phyloP scores from a whole-genome alignment of 2,329 filamentous ascomycete genomes.

The Shiraia bambusicola region DNA sequence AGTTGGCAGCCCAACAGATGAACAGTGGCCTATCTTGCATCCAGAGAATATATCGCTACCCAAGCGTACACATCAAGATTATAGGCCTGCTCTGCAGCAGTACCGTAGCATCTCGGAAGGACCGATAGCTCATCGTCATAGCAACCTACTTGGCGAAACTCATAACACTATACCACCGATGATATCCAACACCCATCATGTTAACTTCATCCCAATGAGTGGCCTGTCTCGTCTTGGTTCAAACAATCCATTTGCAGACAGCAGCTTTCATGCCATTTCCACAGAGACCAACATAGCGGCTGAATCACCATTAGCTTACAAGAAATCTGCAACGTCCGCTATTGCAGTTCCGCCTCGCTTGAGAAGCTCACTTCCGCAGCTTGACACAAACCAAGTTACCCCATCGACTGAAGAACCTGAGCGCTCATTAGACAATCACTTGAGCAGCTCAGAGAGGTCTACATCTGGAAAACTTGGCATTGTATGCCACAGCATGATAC shows the following conservation, averaged over 20 bases:
- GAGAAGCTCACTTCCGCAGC: constrained; percentile 13
- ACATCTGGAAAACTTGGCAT: too few relatives aligned
- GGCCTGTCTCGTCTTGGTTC: constrained; percentile 2
- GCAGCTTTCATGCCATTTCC: constrained; percentile 15
- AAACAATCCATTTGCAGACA: constrained; percentile 4
- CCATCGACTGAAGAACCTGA: too few relatives aligned
- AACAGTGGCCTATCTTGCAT: constrained; percentile 31
- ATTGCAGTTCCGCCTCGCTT: constrained; percentile 18
- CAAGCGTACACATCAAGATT: not conserved
- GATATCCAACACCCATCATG: not conserved
- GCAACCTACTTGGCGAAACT: too few relatives aligned
- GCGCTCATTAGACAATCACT: too few relatives aligned
- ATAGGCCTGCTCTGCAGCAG: not conserved
- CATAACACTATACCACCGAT: too few relatives aligned
- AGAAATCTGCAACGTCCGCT: not conserved
- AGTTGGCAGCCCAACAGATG: constrained; percentile 31
- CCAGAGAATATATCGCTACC: constrained; percentile 23
- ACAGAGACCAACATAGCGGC: constrained; percentile 7
- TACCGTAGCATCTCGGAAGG: constrained; percentile 8
- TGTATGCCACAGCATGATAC: too few relatives aligned
- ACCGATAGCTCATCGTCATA: not conserved
- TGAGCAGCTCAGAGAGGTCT: too few relatives aligned
- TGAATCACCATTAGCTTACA: constrained; percentile 7
- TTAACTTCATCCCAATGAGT: not conserved
- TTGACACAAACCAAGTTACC: not conserved